Evolutionary conservation across 306 rosid genomes (phyloP), one percentile per base, ranked within the genome.

Genomic region (Carpinus fangiana): DNA sequence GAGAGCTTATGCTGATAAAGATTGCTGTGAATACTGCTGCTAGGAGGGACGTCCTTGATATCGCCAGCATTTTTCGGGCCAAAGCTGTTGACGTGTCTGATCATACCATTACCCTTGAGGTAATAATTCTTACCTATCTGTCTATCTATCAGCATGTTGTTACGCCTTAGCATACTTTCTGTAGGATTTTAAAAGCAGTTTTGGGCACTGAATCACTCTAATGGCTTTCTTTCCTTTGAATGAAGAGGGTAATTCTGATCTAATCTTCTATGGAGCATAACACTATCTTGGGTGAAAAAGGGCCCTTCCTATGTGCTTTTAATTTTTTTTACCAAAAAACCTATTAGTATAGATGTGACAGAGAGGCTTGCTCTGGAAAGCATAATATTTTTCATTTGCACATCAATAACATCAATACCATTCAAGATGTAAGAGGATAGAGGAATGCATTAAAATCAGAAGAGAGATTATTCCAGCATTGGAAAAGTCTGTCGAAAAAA

Each of bases 51-150:
- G 89, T 88, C 56, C 91, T 88, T 2, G 91, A 88, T 77, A 79
- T 88, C 60, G 91, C 91, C 70, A 67, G 76, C 77, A 88, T 88
- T 76, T 88, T 88, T 74, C 91, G 91, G 11, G 91, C 89, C 20
- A 88, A 85, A 79, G 89, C 89, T 17, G 88, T 88, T 83, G 91
- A 88, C 74, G 89, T 86, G 43, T 88, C 91, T 66, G 91, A 86
- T 78, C 91, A 88, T 72, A 88, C 91, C 48, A 72, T 88, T 34
- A 88, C 91, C 50, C 91, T 88, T 70, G 86, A 88, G 86, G 91
- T 88, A 41, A n/a, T 60, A 53, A 43, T 57, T 23, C 69, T 77
- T 57, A 75, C 46, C 72, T 47, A 4, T 47, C 51, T 11, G 12
- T 41, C 71, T 72, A 66, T 45, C 46, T 41, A 26, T 80, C 41